A percentile compares a stretch with the other conserved stretches of the same genome.
These are phyloP conservation scores for Furcasterigmium sp. DNA, from an alignment of 2,329 filamentous ascomycete genomes.

Conservation along the genomic window DNA sequence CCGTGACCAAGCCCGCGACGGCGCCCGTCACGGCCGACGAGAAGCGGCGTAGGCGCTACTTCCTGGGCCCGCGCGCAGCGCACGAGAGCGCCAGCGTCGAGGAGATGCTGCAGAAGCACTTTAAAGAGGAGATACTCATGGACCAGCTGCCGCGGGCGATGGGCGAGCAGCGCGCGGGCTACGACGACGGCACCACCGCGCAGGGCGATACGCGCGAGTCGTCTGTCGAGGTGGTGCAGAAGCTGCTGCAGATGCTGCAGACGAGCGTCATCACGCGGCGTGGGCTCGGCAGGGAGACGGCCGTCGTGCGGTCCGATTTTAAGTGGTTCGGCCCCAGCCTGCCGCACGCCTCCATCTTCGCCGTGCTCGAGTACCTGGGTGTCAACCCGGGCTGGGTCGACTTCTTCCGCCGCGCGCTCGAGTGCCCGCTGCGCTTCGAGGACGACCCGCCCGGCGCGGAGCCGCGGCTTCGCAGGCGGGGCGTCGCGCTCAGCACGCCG, in stretches of 20 bases:
- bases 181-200: slow-evolving; percentile 28
- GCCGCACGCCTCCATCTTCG: slow-evolving; percentile 49
- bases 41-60: slow-evolving; percentile 36
- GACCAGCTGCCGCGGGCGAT: slow-evolving; percentile 43
- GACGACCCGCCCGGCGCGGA: slow-evolving; percentile 39
- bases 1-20: slow-evolving; percentile 24
- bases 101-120: slow-evolving; percentile 28
- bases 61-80: slow-evolving; percentile 21
- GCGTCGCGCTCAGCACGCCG: slow-evolving; percentile 50
- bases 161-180: slow-evolving; percentile 28
- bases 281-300: slow-evolving; percentile 40
- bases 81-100: slow-evolving; percentile 19
- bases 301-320: slow-evolving; percentile 53
- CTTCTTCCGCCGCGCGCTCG: slow-evolving; percentile 50
- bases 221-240: slow-evolving; percentile 46
- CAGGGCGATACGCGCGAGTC: slow-evolving; percentile 29
- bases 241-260: slow-evolving; percentile 49
- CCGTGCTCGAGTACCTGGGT: slow-evolving; percentile 50
- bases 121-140: slow-evolving; percentile 43
- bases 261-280: slow-evolving; percentile 49
- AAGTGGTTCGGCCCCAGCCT: slow-evolving; percentile 52
- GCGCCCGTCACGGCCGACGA: slow-evolving; percentile 23
- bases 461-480: slow-evolving; percentile 39
- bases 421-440: slow-evolving; percentile 45
- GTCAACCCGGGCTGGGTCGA: slow-evolving; percentile 43